Evolutionary conservation across 2,329 filamentous ascomycete genomes (phyloP).

Genomic region (Monosporascus sp.): DNA sequence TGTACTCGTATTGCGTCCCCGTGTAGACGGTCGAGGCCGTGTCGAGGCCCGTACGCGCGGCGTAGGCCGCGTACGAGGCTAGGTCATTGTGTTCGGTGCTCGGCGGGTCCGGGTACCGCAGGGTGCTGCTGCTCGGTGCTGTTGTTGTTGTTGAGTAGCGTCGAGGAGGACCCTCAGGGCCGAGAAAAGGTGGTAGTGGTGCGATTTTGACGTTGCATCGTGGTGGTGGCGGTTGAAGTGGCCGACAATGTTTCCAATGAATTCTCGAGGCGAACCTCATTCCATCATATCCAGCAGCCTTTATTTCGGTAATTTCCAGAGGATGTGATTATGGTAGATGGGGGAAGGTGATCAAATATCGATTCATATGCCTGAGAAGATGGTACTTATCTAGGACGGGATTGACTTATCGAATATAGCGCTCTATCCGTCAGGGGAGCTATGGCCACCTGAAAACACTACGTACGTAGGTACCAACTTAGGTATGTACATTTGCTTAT

Average conservation of each 20-base stretch:
- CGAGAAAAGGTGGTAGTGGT: not conserved
- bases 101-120: conserved; percentile 39
- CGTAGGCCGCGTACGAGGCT: conserved; percentile 59
- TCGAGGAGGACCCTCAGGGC: not conserved
- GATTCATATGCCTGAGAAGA: too few relatives aligned
- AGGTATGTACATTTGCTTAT: too few relatives aligned
- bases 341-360: too few relatives aligned
- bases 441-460: too few relatives aligned
- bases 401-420: too few relatives aligned
- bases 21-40: conserved; percentile 55
- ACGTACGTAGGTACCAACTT: too few relatives aligned
- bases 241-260: conserved; percentile 4
- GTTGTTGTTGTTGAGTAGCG: not conserved
- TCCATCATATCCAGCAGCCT: conserved; percentile 5
- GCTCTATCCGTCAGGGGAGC: too few relatives aligned
- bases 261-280: conserved; percentile 9
- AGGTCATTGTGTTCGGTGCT: conserved; percentile 56
- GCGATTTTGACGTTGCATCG: not conserved
- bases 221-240: not conserved
- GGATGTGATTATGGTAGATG: too few relatives aligned
- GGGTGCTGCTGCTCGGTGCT: not conserved
- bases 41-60: conserved; percentile 49
- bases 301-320: too few relatives aligned
- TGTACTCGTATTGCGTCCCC: conserved; percentile 77
- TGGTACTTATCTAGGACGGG: too few relatives aligned